Evolutionary conservation across 768 basidiomycete genomes (phyloP).

Genomic region (Suillus clintonianus): DNA sequence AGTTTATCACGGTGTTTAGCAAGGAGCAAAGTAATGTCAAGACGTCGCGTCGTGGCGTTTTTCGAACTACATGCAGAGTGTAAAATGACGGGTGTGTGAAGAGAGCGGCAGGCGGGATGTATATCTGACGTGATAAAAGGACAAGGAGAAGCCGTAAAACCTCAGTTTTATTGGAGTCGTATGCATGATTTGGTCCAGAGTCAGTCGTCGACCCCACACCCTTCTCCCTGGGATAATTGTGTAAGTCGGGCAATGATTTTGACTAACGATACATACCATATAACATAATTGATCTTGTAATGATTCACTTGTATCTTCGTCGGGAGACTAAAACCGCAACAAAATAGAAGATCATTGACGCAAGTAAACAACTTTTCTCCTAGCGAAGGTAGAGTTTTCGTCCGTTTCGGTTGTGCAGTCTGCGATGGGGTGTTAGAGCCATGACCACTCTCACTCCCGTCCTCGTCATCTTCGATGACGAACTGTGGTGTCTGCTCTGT

Average conservation of each 20-base stretch:
- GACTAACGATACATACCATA: constrained; percentile 61
- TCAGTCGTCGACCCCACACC: constrained; percentile 89
- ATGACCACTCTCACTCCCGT: constrained; percentile 42
- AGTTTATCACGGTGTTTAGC: constrained; percentile 86
- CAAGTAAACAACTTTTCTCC: constrained; percentile 80
- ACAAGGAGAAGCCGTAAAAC: constrained; percentile 87
- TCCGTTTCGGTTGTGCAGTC: constrained; percentile 31
- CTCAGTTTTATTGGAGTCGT: constrained; percentile 84
- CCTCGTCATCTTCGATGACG: constrained; percentile 87
- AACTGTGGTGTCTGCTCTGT: constrained; percentile 58
- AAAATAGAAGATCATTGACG: constrained; percentile 86
- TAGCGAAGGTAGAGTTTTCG: constrained; percentile 67
- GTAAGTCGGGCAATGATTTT: constrained; percentile 10
- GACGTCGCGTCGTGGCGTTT: constrained; percentile 77
- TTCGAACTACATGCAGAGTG: constrained; percentile 75
- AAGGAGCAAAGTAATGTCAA: constrained; percentile 91
- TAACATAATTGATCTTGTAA: constrained; percentile 83
- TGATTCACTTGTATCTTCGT: constrained; percentile 73
- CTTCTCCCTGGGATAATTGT: constrained; percentile 69
- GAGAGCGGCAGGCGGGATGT: constrained; percentile 68
- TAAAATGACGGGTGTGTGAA: constrained; percentile 76
- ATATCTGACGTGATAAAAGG: constrained; percentile 89
- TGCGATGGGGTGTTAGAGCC: constrained; percentile 23
- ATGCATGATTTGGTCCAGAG: constrained; percentile 58
- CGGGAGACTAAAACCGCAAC: constrained; percentile 92